A percentile compares a stretch with the other conserved stretches of the same genome.
These are phyloP conservation scores for Loxodes magnus DNA, from an alignment of 73 alveolate species.

Conservation along the genomic window DNA sequence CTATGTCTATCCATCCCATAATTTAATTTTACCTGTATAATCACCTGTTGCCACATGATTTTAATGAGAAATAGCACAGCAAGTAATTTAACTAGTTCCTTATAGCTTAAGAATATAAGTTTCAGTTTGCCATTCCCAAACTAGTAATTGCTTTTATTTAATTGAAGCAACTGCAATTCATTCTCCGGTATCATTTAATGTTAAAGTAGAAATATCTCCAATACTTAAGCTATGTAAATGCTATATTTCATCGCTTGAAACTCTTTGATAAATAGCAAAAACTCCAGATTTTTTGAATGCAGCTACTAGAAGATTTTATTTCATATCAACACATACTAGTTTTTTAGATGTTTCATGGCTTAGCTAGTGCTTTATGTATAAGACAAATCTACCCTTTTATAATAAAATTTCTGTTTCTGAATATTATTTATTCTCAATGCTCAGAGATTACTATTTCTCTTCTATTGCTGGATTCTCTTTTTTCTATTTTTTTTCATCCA, in stretches of 20 bases:
- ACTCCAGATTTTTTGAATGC: constrained; percentile 70
- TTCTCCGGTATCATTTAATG: constrained; percentile 62
- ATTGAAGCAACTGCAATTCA: constrained; percentile 77
- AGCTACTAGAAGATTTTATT: constrained; percentile 44
- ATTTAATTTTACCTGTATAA: constrained; percentile 74
- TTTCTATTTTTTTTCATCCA: too few relatives aligned
- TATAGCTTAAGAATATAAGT: constrained; percentile 66
- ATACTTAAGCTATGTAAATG: constrained; percentile 63
- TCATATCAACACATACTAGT: constrained; percentile 46
- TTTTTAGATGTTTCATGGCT: constrained; percentile 26
- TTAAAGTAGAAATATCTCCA: constrained; percentile 44
- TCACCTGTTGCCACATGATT: constrained; percentile 79
- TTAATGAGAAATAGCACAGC: constrained; percentile 65
- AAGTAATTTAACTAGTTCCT: constrained; percentile 27
- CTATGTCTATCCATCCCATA: constrained; percentile 55
- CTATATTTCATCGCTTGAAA: constrained; percentile 32
- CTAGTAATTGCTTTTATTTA: constrained; percentile 58
- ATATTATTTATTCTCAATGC: too few relatives aligned
- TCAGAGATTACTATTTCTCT: too few relatives aligned
- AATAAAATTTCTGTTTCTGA: too few relatives aligned
- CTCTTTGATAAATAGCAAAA: constrained; percentile 58
- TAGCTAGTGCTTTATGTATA: constrained; percentile 71
- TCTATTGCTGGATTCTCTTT: too few relatives aligned
- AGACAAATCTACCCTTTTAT: too few relatives aligned
- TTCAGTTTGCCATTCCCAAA: constrained; percentile 91